A percentile compares a stretch with the other conserved stretches of the same genome.
phyloP scores from a whole-genome alignment of 768 basidiomycete genomes.

The Pisolithus marmoratus region DNA sequence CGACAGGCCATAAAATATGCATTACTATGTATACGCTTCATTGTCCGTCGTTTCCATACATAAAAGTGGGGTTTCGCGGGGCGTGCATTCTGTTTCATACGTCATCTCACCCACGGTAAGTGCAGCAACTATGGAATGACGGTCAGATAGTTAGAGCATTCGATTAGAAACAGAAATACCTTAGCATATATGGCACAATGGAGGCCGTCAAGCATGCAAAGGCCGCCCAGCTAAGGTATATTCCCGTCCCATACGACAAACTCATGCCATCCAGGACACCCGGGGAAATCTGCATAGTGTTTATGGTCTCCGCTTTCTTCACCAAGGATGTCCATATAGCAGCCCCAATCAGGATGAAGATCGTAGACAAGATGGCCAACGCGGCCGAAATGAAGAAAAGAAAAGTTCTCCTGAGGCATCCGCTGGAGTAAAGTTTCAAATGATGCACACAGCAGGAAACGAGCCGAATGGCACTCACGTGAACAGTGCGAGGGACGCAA shows the following conservation, averaged over 20 bases:
- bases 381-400: conserved; percentile 65
- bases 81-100: neutral
- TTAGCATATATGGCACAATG: conserved; percentile 70
- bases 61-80: neutral
- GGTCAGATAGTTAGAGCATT: neutral
- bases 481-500: conserved; percentile 57
- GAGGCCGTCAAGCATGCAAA: conserved; percentile 64
- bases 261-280: conserved; percentile 52
- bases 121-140: conserved; percentile 58
- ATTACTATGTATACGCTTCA: neutral
- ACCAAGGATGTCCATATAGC: conserved; percentile 76
- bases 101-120: conserved; percentile 56
- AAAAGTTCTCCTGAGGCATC: conserved; percentile 55
- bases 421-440: conserved; percentile 37
- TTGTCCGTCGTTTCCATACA: neutral
- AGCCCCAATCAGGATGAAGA: conserved; percentile 63
- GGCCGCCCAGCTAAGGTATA: conserved; percentile 70
- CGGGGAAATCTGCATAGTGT: conserved; percentile 40
- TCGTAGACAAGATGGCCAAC: conserved; percentile 52
- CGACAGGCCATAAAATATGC: neutral
- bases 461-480: conserved; percentile 42
- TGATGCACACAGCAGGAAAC: neutral
- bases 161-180: conserved; percentile 38
- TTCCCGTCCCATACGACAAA: conserved; percentile 54
- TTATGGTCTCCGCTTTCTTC: conserved; percentile 56